phyloP scores from a whole-genome alignment of 208 protist species.

The Trypanosoma rangeli region DNA sequence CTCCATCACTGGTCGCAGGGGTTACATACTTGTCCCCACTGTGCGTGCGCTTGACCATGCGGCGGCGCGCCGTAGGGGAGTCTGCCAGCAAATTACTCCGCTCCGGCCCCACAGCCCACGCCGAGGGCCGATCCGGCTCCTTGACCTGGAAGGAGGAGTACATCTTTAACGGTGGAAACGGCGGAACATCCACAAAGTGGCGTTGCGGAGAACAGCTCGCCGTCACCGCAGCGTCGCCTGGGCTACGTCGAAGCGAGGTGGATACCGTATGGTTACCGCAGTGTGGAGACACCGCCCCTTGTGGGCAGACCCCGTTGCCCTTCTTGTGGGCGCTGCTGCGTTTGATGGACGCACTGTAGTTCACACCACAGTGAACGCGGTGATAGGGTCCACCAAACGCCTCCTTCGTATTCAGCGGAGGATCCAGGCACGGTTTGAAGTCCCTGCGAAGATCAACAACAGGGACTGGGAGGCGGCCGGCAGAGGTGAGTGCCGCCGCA shows the following conservation, averaged over 20 bases:
- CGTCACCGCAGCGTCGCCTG: neutral
- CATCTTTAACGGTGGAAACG: slow-evolving; percentile 37
- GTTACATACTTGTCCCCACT: neutral
- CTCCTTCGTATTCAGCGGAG: slow-evolving; percentile 36
- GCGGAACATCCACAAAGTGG: slow-evolving; percentile 26
- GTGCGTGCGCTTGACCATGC: neutral
- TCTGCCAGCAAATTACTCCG: slow-evolving; percentile 14
- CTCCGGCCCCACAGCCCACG: slow-evolving; percentile 67
- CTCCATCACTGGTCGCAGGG: neutral
- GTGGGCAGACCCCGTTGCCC: neutral
- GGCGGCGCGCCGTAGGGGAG: slow-evolving; percentile 9
- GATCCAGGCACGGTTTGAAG: slow-evolving; percentile 48
- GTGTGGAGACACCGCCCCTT: neutral
- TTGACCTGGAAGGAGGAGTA: slow-evolving; percentile 65
- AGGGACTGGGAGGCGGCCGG: slow-evolving; percentile 27
- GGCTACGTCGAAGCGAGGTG: neutral
- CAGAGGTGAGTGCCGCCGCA: neutral
- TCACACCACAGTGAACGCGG: slow-evolving; percentile 36
- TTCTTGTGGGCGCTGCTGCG: neutral
- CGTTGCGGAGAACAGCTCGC: neutral
- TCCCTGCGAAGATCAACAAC: slow-evolving; percentile 60
- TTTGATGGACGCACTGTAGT: neutral
- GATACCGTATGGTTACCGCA: neutral
- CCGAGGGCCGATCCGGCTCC: slow-evolving; percentile 59
- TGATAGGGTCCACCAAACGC: slow-evolving; percentile 20